Evolutionary conservation across 495 filamentous ascomycete genomes (phyloP), one percentile per base, ranked within the genome.

Genomic region (Saxophila tyrrhenica): DNA sequence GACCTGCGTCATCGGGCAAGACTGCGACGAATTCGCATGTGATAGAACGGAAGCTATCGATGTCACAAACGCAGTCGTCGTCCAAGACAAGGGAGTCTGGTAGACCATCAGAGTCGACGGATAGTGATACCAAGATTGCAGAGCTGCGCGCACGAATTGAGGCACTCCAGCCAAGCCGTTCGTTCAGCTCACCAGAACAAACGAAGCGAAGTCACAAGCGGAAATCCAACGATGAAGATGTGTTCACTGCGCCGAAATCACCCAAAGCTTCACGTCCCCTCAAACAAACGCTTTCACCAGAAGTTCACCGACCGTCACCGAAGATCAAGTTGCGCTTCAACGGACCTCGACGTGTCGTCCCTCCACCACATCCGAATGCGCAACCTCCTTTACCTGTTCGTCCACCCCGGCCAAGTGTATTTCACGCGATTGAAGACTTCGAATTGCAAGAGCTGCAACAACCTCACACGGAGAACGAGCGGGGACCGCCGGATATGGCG

Each of bases 401-500:
- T 2, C 59, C 59, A n/a, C 59, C 59, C 10, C 25, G 29, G 20
- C 47, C 48, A 19, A 58, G 47, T 42, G 32, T 62, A 1, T 39
- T 25, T 20, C 59, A 62, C 24, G 23, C 55, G 3, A 50, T 62
- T 35, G 55, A 62, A 25, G 13, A 41, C 5, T 55, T 23, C 46
- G 59, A 62, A 39, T 47, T 62, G 1, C 35, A 51, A 24, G 59
- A 62, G 55, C 20, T 57, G 47, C 59, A 62, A 35, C 55, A 51
- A 19, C 59, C 59, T 20, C 58, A 62, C 25, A 39, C 49, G 25
- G 59, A 62, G 24, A 54, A 50, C 22, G 59, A 62, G 7, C 46
- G 55, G 2, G 59, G 55, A 7, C 54, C 59, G 23, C 59, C 54
- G 5, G 50, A 48, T 21, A 22, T 39, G 2, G 50, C 29, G 0